Percentiles rank a stretch among this genome's conserved stretches.
phyloP scores from a whole-genome alignment of 2,329 filamentous ascomycete genomes.

The Colletotrichum costaricense region DNA sequence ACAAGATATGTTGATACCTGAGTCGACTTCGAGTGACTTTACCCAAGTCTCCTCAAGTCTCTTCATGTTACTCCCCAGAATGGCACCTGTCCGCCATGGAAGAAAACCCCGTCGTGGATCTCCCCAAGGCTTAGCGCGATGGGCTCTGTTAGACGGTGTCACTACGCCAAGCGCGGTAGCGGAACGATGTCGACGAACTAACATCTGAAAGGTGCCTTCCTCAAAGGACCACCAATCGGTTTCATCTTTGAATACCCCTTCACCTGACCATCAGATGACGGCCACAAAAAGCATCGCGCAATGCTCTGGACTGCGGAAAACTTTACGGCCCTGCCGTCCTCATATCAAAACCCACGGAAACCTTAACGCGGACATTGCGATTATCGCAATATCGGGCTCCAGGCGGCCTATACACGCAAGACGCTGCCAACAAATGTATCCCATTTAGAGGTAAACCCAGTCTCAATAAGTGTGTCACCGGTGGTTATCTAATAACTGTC shows the following conservation, averaged over 20 bases:
- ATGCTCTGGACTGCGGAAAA: background rate
- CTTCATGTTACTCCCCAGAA: slow-evolving; percentile 5
- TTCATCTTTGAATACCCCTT: background rate
- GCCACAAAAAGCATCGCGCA: background rate
- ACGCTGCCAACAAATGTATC: background rate
- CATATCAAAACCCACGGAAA: background rate
- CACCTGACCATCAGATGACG: slow-evolving; percentile 5
- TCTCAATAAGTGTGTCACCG: background rate
- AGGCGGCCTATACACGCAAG: background rate
- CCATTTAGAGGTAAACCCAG: background rate
- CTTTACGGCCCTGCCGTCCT: background rate
- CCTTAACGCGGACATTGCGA: background rate
- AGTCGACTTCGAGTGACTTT: slow-evolving; percentile 18
- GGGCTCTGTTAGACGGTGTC: background rate
- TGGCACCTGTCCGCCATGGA: background rate
- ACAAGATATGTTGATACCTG: background rate
- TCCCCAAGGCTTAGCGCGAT: slow-evolving; percentile 7
- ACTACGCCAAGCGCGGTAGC: slow-evolving; percentile 1
- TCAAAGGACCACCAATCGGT: slow-evolving; percentile 4
- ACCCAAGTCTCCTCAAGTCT: slow-evolving; percentile 13
- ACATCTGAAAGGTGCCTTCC: background rate
- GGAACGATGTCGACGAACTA: background rate
- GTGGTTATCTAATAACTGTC: background rate
- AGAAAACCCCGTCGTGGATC: background rate
- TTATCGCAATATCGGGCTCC: background rate